A percentile compares a stretch with the other conserved stretches of the same genome.
phyloP scores from a whole-genome alignment of 257 asterid species.

The Thymus quinquecostatus region DNA sequence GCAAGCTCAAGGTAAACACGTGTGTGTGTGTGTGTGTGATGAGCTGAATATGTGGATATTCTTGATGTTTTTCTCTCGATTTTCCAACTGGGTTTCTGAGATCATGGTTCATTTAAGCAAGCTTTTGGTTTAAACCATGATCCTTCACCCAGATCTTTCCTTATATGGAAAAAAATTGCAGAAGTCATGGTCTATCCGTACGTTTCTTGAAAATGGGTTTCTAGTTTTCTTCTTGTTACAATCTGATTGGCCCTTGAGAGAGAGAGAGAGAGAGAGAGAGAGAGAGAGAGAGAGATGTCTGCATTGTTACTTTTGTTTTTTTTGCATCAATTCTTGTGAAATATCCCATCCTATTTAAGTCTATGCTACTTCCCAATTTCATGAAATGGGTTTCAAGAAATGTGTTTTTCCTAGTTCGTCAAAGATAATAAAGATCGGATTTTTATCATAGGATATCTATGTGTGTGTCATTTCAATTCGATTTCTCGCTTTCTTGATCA shows the following conservation, averaged over 20 bases:
- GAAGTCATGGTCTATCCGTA: neutral
- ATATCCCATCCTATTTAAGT: neutral
- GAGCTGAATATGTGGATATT: neutral
- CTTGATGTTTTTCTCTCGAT: conserved; percentile 2
- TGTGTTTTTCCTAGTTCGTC: neutral
- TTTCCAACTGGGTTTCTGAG: conserved; percentile 13
- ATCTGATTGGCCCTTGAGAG: neutral
- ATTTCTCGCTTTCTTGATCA: neutral
- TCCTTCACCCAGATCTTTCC: conserved; percentile 13
- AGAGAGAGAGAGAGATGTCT: no score
- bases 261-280: no score
- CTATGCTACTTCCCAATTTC: neutral
- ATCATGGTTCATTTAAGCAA: conserved; percentile 10
- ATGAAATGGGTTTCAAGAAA: neutral
- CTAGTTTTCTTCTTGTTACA: neutral
- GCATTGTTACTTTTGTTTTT: neutral
- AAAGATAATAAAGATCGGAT: neutral
- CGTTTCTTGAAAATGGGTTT: conserved; percentile 16
- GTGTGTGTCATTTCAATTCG: neutral
- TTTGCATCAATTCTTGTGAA: conserved; percentile 21
- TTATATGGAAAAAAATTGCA: neutral
- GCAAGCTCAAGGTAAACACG: conserved; percentile 69
- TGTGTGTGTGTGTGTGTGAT: neutral
- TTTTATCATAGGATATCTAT: neutral
- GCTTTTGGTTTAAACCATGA: neutral